phyloP scores from a whole-genome alignment of 2,329 filamentous ascomycete species.

The Chalara sp. region DNA sequence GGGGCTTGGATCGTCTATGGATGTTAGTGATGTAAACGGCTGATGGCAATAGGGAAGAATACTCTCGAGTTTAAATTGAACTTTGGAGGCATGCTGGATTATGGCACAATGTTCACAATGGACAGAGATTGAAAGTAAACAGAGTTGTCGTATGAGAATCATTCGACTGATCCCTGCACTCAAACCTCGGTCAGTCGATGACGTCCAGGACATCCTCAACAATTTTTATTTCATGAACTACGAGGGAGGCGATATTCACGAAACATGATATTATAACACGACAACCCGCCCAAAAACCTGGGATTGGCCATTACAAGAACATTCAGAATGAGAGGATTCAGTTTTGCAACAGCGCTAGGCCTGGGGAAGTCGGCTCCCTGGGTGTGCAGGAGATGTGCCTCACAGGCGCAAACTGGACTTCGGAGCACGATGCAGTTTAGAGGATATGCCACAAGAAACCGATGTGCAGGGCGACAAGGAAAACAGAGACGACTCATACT shows the following conservation, averaged over 20 bases:
- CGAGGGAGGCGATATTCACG: too few relatives aligned
- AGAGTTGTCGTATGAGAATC: too few relatives aligned
- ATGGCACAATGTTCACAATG: background rate
- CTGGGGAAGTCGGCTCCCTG: slow-evolving; percentile 10
- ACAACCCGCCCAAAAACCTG: background rate
- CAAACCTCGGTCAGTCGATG: too few relatives aligned
- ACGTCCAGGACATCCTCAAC: too few relatives aligned
- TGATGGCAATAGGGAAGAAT: background rate
- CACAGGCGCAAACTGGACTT: slow-evolving; percentile 5
- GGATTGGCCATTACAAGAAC: background rate
- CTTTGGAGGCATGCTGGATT: slow-evolving; percentile 17
- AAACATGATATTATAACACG: too few relatives aligned
- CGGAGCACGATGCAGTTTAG: background rate
- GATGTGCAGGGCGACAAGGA: slow-evolving; percentile 7
- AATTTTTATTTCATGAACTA: too few relatives aligned
- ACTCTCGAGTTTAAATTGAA: slow-evolving; percentile 23
- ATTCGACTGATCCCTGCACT: too few relatives aligned
- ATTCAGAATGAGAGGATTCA: slow-evolving; percentile 20
- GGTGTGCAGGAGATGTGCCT: slow-evolving; percentile 22
- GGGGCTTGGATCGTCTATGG: slow-evolving; percentile 37
- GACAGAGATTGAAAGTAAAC: too few relatives aligned
- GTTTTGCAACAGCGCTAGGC: slow-evolving; percentile 9
- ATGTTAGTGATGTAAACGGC: background rate
- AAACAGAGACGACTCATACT: slow-evolving; percentile 11
- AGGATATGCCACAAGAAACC: slow-evolving; percentile 4